Base-by-base conservation (phyloP, 108 stramenopile genomes). In the Pseudonitzschia multiseries region DNA sequence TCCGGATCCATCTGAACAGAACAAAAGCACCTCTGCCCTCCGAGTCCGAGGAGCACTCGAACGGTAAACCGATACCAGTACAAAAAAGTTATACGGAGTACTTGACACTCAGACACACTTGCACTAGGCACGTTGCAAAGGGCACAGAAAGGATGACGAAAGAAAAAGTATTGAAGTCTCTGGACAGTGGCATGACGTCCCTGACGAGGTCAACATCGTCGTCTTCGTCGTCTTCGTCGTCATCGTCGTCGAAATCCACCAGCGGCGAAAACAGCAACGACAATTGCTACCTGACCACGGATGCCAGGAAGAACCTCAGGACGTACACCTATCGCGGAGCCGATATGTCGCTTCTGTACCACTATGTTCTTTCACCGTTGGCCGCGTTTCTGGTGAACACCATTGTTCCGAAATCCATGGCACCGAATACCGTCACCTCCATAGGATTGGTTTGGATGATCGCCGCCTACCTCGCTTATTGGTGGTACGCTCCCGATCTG, bases 361-460 rank as follows among this genome's bases (percentile, higher is more conserved):
- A 91, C 42, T 83, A 93, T 66, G 74, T 96, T 26, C 83, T 96
- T 12, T 92, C 92, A 27, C 97, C 97, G 2, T 50, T 94, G 21
- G 97, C 97, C 4, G 75, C 71, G 26, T 94, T 79, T 67, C 80
- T 77, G 26, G 94, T 97, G 20, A 82, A 93, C 63, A 48, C 83
- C 12, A 68, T 80, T 50, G 88, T 88, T 29, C 95, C 97, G 6
- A 64, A 42, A 12, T 85, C 83, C 72, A 57, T 98, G 44, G 96
- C 98, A 13, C 98, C 98, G 22, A 98, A 98, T 76, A 80, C 86
- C 65, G 92, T 98, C 42, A 98, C 98, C 6, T 65, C 86, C 8
- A 59, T 89, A 26, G 98, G 98, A 15, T 70, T 98, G 53, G 43
- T 79, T 40, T 81, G 84, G 74, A 95, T 97, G 90, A 64, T 94